Percentiles rank a stretch among this genome's conserved stretches.
Evolutionary conservation across 208 protist species (phyloP).

Genomic region (Acanthamoeba castellanii): DNA sequence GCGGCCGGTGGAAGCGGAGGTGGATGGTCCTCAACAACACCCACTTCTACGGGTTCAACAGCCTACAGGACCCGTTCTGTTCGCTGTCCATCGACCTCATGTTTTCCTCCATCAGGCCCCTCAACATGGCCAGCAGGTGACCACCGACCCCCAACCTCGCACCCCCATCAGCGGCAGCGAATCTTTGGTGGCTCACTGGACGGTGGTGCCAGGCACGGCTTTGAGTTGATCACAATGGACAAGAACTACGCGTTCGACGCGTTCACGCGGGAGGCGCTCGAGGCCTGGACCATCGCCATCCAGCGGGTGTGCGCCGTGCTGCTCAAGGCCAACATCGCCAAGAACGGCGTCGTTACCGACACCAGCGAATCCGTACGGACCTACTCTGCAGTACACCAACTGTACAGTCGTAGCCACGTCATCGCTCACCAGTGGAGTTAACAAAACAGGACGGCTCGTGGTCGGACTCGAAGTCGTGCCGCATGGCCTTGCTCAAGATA

Average conservation of each 20-base stretch:
- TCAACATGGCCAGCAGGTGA: conserved; percentile 60
- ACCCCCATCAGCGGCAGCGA: neutral
- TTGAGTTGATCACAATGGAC: conserved; percentile 70
- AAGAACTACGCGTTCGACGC: conserved; percentile 72
- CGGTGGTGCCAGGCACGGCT: neutral
- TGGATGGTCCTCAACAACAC: conserved; percentile 73
- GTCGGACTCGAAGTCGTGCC: conserved; percentile 51
- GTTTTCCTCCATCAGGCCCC: conserved; percentile 22
- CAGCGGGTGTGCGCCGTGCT: conserved; percentile 34
- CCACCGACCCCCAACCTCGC: neutral
- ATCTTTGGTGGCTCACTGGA: neutral
- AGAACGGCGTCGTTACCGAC: conserved; percentile 22
- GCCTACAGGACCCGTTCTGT: conserved; percentile 47
- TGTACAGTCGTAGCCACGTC: no score
- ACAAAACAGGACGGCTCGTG: conserved; percentile 2
- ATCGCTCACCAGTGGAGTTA: neutral
- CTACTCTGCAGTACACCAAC: neutral
- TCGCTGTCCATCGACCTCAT: conserved; percentile 58
- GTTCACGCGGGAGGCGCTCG: neutral
- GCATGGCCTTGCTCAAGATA: neutral
- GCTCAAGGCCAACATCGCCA: conserved; percentile 14
- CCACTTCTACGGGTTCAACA: conserved; percentile 59
- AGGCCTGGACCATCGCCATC: conserved; percentile 46
- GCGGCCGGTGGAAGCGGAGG: conserved; percentile 28
- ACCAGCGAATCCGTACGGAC: conserved; percentile 64